Percentiles rank a stretch among this genome's conserved stretches.
Evolutionary conservation across 805 yeast genomes (phyloP).

Genomic region (Metschnikowia bowlesiae): DNA sequence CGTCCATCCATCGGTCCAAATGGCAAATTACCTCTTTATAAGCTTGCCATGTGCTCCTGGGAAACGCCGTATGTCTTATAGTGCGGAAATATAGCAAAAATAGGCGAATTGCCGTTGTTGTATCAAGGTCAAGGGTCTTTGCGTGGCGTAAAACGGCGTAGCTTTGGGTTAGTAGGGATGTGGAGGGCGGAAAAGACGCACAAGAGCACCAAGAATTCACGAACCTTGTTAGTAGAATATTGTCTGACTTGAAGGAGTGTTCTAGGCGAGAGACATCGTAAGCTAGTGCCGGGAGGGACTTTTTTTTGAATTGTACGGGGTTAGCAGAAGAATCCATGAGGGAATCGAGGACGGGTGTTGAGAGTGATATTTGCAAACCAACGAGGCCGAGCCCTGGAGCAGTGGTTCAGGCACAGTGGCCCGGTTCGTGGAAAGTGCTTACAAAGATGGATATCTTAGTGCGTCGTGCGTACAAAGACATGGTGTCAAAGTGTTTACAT

Average conservation of each 20-base stretch:
- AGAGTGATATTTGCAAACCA: neutral
- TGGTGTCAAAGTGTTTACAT: neutral
- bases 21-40: neutral
- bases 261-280: constrained; percentile 1
- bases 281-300: neutral
- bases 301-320: neutral
- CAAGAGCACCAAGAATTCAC: neutral
- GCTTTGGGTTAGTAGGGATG: neutral
- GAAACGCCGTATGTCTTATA: neutral
- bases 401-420: neutral
- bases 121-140: neutral
- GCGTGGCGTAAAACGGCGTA: neutral
- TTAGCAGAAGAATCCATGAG: neutral
- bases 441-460: neutral
- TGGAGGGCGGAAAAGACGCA: neutral
- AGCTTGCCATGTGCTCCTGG: neutral
- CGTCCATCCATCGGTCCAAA: constrained; percentile 3
- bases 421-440: neutral
- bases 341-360: neutral
- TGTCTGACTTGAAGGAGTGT: neutral
- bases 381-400: neutral
- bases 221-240: constrained; percentile 1
- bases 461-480: neutral
- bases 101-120: constrained; percentile 1
- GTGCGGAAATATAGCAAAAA: constrained; percentile 1